Conservation (phyloP, 768 basidiomycete species). For the Auriscalpium vulgare region DNA sequence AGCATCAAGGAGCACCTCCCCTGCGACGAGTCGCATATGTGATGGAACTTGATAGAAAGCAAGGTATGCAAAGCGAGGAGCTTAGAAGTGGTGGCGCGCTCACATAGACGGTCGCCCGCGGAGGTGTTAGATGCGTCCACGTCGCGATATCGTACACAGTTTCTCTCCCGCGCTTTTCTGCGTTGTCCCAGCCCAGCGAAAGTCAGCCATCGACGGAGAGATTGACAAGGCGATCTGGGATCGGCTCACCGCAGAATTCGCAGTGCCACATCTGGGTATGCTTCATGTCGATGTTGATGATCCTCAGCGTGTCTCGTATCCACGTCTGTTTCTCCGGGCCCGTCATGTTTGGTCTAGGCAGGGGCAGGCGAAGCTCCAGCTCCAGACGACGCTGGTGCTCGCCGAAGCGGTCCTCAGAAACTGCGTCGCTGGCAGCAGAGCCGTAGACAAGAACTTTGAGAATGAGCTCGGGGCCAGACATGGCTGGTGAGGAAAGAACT, state of each 20-base stretch:
- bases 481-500: not conserved
- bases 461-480: not conserved
- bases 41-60: not conserved
- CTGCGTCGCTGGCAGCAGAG: not conserved
- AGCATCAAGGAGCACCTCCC: not conserved
- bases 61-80: too few species aligned
- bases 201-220: too few species aligned
- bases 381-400: not conserved
- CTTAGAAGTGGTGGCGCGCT: not conserved
- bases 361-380: not conserved
- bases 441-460: not conserved
- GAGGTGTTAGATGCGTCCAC: not conserved
- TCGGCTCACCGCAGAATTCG: not conserved
- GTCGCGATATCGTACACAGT: not conserved
- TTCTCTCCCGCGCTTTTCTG: not conserved
- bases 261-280: not conserved
- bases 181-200: not conserved
- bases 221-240: too few species aligned
- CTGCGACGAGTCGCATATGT: not conserved
- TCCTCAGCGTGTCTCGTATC: not conserved
- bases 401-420: not conserved
- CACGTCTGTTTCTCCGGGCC: not conserved
- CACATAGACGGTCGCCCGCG: not conserved
- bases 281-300: not conserved
- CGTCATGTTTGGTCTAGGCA: not conserved